A percentile compares a stretch with the other conserved stretches of the same genome.
These are phyloP conservation scores for Malassezia brasiliensis DNA, from an alignment of 1,284 basidiomycete species.

Conservation along the genomic window DNA sequence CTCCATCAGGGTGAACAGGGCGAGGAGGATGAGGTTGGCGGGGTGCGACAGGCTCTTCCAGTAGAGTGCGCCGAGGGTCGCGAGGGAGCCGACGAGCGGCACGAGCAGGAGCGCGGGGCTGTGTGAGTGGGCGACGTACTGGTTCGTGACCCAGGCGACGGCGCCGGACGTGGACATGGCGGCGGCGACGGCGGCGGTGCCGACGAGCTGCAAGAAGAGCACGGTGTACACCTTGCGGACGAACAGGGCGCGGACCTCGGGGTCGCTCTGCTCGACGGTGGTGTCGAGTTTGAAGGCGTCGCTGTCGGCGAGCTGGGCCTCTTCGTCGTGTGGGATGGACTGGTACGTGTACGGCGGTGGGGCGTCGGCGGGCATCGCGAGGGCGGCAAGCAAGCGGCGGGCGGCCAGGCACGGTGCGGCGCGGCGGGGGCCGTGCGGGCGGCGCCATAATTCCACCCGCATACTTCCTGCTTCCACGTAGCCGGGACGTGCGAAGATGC, in stretches of 20 bases:
- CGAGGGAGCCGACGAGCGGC: slow-evolving; percentile 62
- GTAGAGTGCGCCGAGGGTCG: slow-evolving; percentile 66
- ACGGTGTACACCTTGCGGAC: slow-evolving; percentile 34
- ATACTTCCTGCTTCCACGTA: too few relatives aligned
- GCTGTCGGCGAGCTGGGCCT: slow-evolving; percentile 27
- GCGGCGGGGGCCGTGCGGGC: too few relatives aligned
- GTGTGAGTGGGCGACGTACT: slow-evolving; percentile 12
- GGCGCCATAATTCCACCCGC: background rate
- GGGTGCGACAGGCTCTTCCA: slow-evolving; percentile 81
- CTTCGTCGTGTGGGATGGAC: slow-evolving; percentile 17
- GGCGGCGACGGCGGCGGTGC: slow-evolving; percentile 31
- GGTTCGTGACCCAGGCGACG: slow-evolving; percentile 30
- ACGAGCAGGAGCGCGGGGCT: slow-evolving; percentile 48
- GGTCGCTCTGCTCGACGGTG: slow-evolving; percentile 42
- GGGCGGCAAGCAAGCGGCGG: too few relatives aligned
- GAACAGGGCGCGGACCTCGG: slow-evolving; percentile 42
- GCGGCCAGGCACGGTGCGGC: too few relatives aligned
- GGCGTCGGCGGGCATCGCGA: background rate
- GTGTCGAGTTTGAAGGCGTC: slow-evolving; percentile 46
- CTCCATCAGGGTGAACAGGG: slow-evolving; percentile 50
- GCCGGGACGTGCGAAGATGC: background rate
- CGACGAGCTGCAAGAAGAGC: slow-evolving; percentile 41
- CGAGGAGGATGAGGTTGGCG: slow-evolving; percentile 66
- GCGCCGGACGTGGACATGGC: slow-evolving; percentile 27
- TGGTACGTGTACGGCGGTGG: slow-evolving; percentile 11